A percentile compares a stretch with the other conserved stretches of the same genome.
These are phyloP conservation scores for Colletotrichum camelliae DNA, from an alignment of 2,329 filamentous ascomycete genomes.

Conservation along the genomic window DNA sequence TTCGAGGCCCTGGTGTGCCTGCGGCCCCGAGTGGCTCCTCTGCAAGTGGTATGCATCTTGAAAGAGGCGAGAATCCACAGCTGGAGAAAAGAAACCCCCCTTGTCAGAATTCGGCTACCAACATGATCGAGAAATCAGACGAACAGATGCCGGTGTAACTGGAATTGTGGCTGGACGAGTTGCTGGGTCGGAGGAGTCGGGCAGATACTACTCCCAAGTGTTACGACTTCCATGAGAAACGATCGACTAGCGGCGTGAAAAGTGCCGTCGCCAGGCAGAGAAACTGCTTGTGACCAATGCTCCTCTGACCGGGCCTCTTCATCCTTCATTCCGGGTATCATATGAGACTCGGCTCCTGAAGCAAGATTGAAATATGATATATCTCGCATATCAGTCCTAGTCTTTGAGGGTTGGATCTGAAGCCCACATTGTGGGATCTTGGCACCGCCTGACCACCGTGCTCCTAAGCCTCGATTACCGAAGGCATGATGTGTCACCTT, in stretches of 20 bases:
- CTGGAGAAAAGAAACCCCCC: conserved; percentile 6
- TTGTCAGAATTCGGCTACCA: not conserved
- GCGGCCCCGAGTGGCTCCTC: not conserved
- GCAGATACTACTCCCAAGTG: not conserved
- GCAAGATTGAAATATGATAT: not conserved
- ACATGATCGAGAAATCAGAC: not conserved
- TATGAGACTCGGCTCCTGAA: not conserved
- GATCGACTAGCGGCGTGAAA: not conserved
- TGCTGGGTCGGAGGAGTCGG: not conserved
- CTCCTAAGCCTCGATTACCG: not conserved
- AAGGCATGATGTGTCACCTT: not conserved
- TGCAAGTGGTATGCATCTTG: not conserved
- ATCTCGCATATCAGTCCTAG: not conserved
- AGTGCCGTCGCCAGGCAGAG: not conserved
- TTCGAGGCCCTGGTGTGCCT: not conserved
- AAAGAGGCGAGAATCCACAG: not conserved
- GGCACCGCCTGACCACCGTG: not conserved
- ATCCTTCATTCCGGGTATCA: not conserved
- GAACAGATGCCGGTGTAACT: not conserved
- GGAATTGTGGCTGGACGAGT: not conserved
- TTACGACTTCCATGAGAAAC: not conserved
- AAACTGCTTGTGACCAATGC: not conserved
- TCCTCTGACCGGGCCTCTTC: not conserved
- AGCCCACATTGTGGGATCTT: not conserved
- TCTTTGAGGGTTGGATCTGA: not conserved